Conservation (phyloP, 257 asterid species). For the Jacaranda copaia region DNA sequence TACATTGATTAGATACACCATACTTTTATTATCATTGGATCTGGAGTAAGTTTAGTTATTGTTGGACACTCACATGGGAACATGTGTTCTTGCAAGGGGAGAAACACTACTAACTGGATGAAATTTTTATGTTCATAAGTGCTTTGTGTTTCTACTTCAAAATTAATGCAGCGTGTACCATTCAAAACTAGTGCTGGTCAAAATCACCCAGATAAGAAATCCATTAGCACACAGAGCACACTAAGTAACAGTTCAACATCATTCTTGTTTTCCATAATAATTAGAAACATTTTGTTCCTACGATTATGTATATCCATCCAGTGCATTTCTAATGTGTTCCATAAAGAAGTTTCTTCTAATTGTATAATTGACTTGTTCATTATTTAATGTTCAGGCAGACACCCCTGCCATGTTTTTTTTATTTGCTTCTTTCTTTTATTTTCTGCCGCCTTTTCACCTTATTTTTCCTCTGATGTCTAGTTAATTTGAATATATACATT, state of each 20-base stretch:
- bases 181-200: constrained; percentile 1
- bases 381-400: constrained; percentile 9
- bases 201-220: constrained; percentile 19
- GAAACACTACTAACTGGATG: background rate
- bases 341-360: constrained; percentile 6
- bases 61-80: constrained; percentile 2
- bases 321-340: background rate
- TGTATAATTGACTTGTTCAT: constrained; percentile 5
- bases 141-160: constrained; percentile 16
- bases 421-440: background rate
- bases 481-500: background rate
- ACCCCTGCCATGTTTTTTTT: constrained; percentile 1
- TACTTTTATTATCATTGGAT: constrained; percentile 16
- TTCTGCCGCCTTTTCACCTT: background rate
- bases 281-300: background rate
- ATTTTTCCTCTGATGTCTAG: background rate
- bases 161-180: background rate
- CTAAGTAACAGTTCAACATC: background rate
- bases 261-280: constrained; percentile 14
- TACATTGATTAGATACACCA: background rate
- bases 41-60: background rate
- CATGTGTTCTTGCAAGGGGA: constrained; percentile 14
- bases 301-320: background rate
- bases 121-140: background rate
- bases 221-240: constrained; percentile 2